Conservation (phyloP, 139 green algal genomes). For the Coelastrella sp. region DNA sequence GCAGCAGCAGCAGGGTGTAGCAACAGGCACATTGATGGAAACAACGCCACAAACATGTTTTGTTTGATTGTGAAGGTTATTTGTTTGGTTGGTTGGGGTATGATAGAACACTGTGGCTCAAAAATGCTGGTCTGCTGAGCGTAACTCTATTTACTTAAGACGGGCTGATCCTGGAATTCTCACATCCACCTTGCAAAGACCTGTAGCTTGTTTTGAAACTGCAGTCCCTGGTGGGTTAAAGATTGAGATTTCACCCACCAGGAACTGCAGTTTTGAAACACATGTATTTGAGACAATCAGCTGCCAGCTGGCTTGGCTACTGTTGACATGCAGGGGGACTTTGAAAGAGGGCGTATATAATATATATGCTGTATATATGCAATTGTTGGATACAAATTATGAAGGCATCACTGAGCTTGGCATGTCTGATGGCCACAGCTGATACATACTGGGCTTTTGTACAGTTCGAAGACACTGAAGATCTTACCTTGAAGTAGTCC, state of each 20-base stretch:
- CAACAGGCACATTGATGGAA: not conserved
- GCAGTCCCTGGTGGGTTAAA: too few species aligned
- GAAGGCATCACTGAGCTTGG: not conserved
- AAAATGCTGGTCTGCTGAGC: not conserved
- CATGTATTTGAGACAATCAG: too few species aligned
- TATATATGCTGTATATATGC: too few species aligned
- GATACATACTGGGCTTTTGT: not conserved
- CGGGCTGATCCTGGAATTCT: too few species aligned
- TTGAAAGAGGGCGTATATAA: not conserved
- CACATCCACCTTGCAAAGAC: too few species aligned
- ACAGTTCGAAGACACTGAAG: not conserved
- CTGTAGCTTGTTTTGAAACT: too few species aligned
- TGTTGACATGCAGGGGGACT: not conserved
- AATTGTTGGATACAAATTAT: not conserved
- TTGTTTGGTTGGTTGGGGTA: not conserved
- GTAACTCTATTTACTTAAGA: not conserved
- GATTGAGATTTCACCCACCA: too few species aligned
- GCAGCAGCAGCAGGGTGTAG: not conserved
- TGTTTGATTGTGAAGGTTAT: not conserved
- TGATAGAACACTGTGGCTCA: not conserved
- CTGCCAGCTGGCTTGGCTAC: too few species aligned
- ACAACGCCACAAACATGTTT: not conserved
- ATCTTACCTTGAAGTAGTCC: conserved; percentile 65
- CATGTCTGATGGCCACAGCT: not conserved
- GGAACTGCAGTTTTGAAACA: too few species aligned